Percentiles rank a stretch among this genome's conserved stretches.
These are phyloP conservation scores for Epichloe coenophiala DNA, from an alignment of 2,329 filamentous ascomycete species.

Conservation along the genomic window DNA sequence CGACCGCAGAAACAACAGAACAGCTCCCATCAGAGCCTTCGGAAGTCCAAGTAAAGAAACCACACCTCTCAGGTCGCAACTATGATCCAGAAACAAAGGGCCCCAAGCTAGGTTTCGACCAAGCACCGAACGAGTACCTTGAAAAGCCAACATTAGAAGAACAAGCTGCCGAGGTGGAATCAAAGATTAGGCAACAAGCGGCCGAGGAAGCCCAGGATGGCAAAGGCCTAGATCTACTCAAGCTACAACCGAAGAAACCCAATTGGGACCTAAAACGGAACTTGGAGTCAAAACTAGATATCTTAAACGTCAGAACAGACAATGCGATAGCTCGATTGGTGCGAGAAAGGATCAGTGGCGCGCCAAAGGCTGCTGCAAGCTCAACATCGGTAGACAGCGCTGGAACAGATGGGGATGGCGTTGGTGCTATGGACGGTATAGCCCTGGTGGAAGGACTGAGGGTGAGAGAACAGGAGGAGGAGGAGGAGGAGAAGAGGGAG, in stretches of 20 bases:
- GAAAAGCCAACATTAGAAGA: slow-evolving; percentile 64
- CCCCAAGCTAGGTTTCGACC: slow-evolving; percentile 85
- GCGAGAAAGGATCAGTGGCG: slow-evolving; percentile 62
- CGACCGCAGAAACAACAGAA: slow-evolving; percentile 30
- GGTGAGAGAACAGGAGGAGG: slow-evolving; percentile 61
- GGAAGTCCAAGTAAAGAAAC: slow-evolving; percentile 37
- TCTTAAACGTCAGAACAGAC: slow-evolving; percentile 76
- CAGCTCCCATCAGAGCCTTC: slow-evolving; percentile 25
- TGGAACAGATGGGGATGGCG: slow-evolving; percentile 39
- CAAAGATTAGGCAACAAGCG: slow-evolving; percentile 52
- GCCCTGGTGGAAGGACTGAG: slow-evolving; percentile 68
- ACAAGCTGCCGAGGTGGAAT: slow-evolving; percentile 62
- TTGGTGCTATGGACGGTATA: slow-evolving; percentile 57
- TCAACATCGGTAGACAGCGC: slow-evolving; percentile 17
- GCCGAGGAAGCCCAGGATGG: slow-evolving; percentile 57
- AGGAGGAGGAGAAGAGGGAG: slow-evolving; percentile 57
- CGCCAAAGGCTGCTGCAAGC: slow-evolving; percentile 38
- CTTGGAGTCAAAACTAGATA: slow-evolving; percentile 67
- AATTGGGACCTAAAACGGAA: slow-evolving; percentile 97
- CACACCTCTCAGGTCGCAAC: slow-evolving; percentile 83
- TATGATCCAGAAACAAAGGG: slow-evolving; percentile 76
- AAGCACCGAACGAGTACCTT: slow-evolving; percentile 51
- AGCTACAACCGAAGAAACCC: slow-evolving; percentile 90
- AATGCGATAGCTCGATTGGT: slow-evolving; percentile 86
- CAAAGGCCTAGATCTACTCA: slow-evolving; percentile 81